phyloP scores from a whole-genome alignment of 1,139 yeast species.

The Taphrina wiesneri region DNA sequence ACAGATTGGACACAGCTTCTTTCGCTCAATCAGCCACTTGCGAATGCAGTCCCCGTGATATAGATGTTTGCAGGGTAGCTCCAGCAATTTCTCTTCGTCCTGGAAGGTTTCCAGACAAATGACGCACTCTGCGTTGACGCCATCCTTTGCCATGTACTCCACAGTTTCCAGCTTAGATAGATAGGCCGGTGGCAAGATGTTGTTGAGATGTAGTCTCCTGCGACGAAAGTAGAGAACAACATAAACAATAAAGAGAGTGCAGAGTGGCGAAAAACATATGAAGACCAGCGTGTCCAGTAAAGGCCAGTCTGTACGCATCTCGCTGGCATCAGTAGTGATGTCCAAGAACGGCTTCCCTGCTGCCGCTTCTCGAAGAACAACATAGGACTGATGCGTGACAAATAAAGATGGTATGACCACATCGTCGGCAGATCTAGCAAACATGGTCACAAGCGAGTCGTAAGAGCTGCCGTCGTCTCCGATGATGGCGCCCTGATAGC shows the following conservation, averaged over 20 bases:
- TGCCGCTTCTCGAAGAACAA: slow-evolving; percentile 39
- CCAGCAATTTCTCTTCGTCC: slow-evolving; percentile 46
- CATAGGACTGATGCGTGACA: slow-evolving; percentile 46
- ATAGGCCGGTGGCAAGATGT: slow-evolving; percentile 23
- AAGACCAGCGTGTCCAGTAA: slow-evolving; percentile 47
- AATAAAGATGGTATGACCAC: slow-evolving; percentile 48
- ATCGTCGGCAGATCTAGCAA: slow-evolving; percentile 43
- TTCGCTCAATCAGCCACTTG: slow-evolving; percentile 48
- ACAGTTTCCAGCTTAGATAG: slow-evolving; percentile 15
- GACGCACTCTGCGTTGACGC: slow-evolving; percentile 46
- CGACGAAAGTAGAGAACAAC: slow-evolving; percentile 47
- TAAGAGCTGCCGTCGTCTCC: slow-evolving; percentile 47
- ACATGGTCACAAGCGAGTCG: slow-evolving; percentile 47
- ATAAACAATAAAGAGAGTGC: slow-evolving; percentile 48
- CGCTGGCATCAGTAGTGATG: slow-evolving; percentile 3
- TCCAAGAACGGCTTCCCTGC: background rate
- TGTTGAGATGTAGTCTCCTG: slow-evolving; percentile 37
- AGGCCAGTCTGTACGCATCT: slow-evolving; percentile 42
- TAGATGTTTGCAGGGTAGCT: slow-evolving; percentile 51
- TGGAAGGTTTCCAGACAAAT: slow-evolving; percentile 50
- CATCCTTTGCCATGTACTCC: slow-evolving; percentile 29
- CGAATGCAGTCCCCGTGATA: slow-evolving; percentile 50
- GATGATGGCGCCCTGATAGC: slow-evolving; percentile 50
- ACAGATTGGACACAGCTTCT: slow-evolving; percentile 48
- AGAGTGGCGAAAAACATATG: slow-evolving; percentile 49